These are phyloP conservation scores for Plectosphaerella cucumerina DNA, from an alignment of 2,329 filamentous ascomycete species.

Conservation along the genomic window DNA sequence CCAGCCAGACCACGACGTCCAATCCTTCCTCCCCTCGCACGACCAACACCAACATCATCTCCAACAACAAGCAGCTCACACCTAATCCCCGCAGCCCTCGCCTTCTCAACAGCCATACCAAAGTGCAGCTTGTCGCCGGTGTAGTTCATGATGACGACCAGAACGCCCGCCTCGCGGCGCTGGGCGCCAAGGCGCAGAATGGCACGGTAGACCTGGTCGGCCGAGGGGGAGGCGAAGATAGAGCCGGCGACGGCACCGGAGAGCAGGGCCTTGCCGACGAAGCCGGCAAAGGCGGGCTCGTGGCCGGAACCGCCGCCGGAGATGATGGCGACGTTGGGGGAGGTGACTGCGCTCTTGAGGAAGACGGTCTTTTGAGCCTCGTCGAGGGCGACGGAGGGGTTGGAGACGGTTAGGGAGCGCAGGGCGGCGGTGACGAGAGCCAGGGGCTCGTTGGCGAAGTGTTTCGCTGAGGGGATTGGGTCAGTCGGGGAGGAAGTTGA, in stretches of 20 bases:
- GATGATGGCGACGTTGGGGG: slow-evolving; percentile 23
- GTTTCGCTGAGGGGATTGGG: slow-evolving; percentile 11
- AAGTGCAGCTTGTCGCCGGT: slow-evolving; percentile 90
- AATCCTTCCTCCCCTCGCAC: slow-evolving; percentile 58
- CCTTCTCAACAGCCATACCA: slow-evolving; percentile 90
- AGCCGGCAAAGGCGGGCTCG: slow-evolving; percentile 74
- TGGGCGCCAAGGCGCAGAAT: slow-evolving; percentile 63
- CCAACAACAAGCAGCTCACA: slow-evolving; percentile 83
- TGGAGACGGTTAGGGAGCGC: slow-evolving; percentile 19
- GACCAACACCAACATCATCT: slow-evolving; percentile 62
- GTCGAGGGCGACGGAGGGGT: slow-evolving; percentile 21
- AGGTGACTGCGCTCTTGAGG: slow-evolving; percentile 3
- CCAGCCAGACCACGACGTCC: slow-evolving; percentile 64
- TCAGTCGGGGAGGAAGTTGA: background rate
- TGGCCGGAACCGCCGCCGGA: slow-evolving; percentile 54
- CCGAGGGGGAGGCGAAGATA: slow-evolving; percentile 71
- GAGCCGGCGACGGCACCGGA: slow-evolving; percentile 76
- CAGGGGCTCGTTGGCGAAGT: slow-evolving; percentile 15
- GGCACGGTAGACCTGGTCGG: slow-evolving; percentile 62
- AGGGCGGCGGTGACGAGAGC: slow-evolving; percentile 18
- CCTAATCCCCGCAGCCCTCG: slow-evolving; percentile 69
- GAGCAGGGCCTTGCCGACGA: slow-evolving; percentile 71
- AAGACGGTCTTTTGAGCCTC: slow-evolving; percentile 20
- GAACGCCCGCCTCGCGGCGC: slow-evolving; percentile 53
- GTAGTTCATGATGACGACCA: slow-evolving; percentile 96